These are phyloP conservation scores for Dothideomycetes sp. DNA, from an alignment of 2,329 filamentous ascomycete species.

Conservation along the genomic window DNA sequence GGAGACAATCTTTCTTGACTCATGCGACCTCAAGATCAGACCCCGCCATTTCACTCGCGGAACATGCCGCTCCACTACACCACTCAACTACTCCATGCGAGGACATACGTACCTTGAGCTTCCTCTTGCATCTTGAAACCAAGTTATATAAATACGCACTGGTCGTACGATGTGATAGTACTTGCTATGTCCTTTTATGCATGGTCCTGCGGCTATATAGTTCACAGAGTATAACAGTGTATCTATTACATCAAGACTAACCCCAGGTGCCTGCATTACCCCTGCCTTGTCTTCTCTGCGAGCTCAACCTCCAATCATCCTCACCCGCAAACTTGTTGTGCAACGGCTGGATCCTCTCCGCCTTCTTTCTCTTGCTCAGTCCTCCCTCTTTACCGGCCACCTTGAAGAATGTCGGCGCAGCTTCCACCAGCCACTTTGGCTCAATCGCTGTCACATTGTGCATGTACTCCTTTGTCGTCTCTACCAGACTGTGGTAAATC, in stretches of 20 bases:
- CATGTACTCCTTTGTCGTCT: slow-evolving; percentile 98
- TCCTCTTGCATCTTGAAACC: too few relatives aligned
- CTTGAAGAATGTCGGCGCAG: slow-evolving; percentile 98
- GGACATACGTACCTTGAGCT: too few relatives aligned
- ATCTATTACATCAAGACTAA: too few relatives aligned
- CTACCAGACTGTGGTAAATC: slow-evolving; percentile 79
- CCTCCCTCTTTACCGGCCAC: slow-evolving; percentile 71
- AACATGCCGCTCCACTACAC: not conserved
- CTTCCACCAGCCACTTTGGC: slow-evolving; percentile 86
- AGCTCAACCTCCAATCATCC: slow-evolving; percentile 88
- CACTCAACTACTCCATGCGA: not conserved
- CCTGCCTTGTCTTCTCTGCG: slow-evolving; percentile 74
- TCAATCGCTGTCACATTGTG: slow-evolving; percentile 87
- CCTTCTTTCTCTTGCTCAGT: slow-evolving; percentile 83
- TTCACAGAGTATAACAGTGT: too few relatives aligned
- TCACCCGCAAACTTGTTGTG: slow-evolving; percentile 87
- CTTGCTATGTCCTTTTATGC: too few relatives aligned
- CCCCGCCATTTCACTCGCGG: not conserved
- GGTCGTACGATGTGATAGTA: too few relatives aligned
- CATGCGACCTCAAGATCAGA: too few relatives aligned
- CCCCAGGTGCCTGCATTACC: slow-evolving; percentile 94
- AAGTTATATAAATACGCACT: too few relatives aligned
- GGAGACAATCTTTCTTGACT: too few relatives aligned
- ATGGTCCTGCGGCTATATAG: too few relatives aligned
- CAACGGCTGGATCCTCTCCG: slow-evolving; percentile 87